Evolutionary conservation across 2,329 filamentous ascomycete genomes (phyloP), one percentile per base, ranked within the genome.

Genomic region (Dactylellina haptotyla): DNA sequence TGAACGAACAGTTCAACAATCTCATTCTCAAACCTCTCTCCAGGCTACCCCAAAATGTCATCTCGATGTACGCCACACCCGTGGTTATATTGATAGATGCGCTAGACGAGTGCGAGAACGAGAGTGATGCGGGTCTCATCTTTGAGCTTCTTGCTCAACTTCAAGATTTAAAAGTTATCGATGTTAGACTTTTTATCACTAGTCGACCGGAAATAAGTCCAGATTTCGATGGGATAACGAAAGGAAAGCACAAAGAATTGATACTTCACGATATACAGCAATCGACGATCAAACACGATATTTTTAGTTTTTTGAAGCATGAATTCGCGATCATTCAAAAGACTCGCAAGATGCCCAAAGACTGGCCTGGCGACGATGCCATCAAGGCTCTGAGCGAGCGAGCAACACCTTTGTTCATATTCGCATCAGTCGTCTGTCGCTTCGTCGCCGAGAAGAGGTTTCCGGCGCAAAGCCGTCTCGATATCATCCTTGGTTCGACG

Each of bases 21-120:
- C 34, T 70, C 3, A 53, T 63, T n/a, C 23, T 62, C 6, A n/a
- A 46, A 14, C 65, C 65, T 10, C 48, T 70, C 3, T 46, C 16
- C 14, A 25, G 30, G 18, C 12, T 76, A 61, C 75, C 41, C 10
- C 9, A 23, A 50, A 6, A 16, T 51, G 12, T 5, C 34, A 4
- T 46, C 2, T 16, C 32, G 8, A 25, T 32, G 2, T 8, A 34
- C 37, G 26, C 45, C 16, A 6, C 4, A 4, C 16, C 39, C 8
- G 12, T 28, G 1, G 46, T 64, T 3, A 61, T 81, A 4, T 77
- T 83, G 0, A 75, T 83, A 9, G 76, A 77, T 66, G 80, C 80
- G n/a, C 76, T 82, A 3, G 80, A 81, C 62, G 80, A 81, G 69
- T 81, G 80, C 53, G 79, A 79, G 1, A 53, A 46, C 3, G 78